Evolutionary conservation across 176 grass and related monocot genomes (phyloP), one percentile per base, ranked within the genome.

Genomic region (Tillandsia fasciculata): DNA sequence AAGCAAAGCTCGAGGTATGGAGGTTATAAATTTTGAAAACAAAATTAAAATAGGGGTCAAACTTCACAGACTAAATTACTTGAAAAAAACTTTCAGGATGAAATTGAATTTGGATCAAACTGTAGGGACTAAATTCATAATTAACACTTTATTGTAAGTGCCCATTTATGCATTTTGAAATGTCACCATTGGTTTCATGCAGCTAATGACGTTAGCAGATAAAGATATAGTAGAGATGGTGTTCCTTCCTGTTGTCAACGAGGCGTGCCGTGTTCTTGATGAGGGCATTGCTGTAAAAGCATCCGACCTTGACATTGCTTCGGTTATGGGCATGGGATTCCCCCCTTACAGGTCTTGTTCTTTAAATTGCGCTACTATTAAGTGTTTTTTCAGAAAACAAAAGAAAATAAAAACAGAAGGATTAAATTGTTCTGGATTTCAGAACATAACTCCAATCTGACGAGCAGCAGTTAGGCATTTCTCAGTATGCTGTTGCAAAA

Each of bases 221-320:
- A 82, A 89, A 76, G 86, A 89, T 65, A 96, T 96, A 64, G 86
- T 89, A 26, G 88, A 92, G 65, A 92, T 89, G 88, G 86, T 92
- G 0, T 92, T 96, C 79, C 87, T 96, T 69, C 92, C 88, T 0
- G 92, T 92, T 23, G 83, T 96, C 72, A 96, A 92, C 51, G 92
- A 96, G 64, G 92, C 88, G 0, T 96, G 92, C 26, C 92, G 88
- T 42, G 86, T 96, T 33, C 83, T 96, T 20, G 92, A 86, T 11
- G 88, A 92, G 79, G 83, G 86, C 64, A 96, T 96, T 8, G 72
- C 81, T 15, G 88, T 96, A 53, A 96, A 92, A 70, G 76, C 92
- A 74, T 92, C 88, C 12, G 92, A 96, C 64, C 88, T 96, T 12
- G 88, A 96, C 52, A 92, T 92, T 33, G 92, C 92, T 49, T 92